Conservation (phyloP, 257 asterid genomes). For the Solanum paucissectum region DNA sequence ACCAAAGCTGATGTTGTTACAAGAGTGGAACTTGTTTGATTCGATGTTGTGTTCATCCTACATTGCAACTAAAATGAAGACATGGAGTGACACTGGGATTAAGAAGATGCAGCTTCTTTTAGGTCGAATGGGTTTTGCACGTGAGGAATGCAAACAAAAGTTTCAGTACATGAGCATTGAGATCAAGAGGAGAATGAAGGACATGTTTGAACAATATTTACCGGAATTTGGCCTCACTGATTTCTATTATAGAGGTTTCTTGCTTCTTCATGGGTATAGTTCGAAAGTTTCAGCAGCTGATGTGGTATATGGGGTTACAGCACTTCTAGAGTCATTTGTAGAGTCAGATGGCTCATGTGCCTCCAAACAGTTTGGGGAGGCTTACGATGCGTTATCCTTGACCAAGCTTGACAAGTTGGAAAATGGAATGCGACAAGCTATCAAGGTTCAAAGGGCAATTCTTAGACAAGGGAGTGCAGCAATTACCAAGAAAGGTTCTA, state of each 20-base stretch:
- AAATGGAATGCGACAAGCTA: slow-evolving; percentile 83
- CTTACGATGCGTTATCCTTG: slow-evolving; percentile 75
- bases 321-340: slow-evolving; percentile 69
- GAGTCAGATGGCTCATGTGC: slow-evolving; percentile 78
- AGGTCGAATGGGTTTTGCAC: slow-evolving; percentile 91
- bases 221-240: slow-evolving; percentile 92
- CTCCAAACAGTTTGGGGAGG: slow-evolving; percentile 70
- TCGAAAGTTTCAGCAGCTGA: slow-evolving; percentile 94
- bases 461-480: slow-evolving; percentile 97
- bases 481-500: slow-evolving; percentile 85
- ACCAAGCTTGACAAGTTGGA: slow-evolving; percentile 76
- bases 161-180: slow-evolving; percentile 86
- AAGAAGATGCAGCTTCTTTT: slow-evolving; percentile 87
- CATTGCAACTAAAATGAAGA: slow-evolving; percentile 81
- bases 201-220: slow-evolving; percentile 81
- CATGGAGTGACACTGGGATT: slow-evolving; percentile 94
- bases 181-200: slow-evolving; percentile 79
- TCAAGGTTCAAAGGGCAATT: slow-evolving; percentile 86
- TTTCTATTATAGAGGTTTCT: slow-evolving; percentile 77
- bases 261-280: slow-evolving; percentile 73
- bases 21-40: slow-evolving; percentile 97
- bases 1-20: slow-evolving; percentile 84
- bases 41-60: slow-evolving; percentile 94
- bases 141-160: slow-evolving; percentile 91
- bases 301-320: slow-evolving; percentile 88